Base-by-base conservation (phyloP, 1,284 basidiomycete species). In the Melanopsichium pennsylvanicum region DNA sequence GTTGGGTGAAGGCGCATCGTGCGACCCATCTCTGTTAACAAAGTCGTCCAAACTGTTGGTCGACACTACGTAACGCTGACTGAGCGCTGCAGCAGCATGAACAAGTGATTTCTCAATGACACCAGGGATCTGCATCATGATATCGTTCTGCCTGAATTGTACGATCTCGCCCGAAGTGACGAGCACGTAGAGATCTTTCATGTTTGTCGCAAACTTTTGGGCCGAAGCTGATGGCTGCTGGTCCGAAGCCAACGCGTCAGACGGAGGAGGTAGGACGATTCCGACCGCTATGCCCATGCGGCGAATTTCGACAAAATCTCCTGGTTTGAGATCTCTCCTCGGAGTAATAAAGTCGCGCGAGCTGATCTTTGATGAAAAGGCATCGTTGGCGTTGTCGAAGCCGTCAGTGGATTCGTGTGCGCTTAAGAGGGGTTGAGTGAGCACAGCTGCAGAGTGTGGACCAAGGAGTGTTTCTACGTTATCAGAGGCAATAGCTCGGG, bases 301-400 rank as follows among this genome's bases (percentile, higher is more conserved):
- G 11, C 60, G 39, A 3, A 68, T 33, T 19, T 72, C 71, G 27
- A 66, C 61, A 41, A 74, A 74, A 35, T 71, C 69, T 12, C 69
- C 69, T 3, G 58, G 60, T 15, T 7, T 22, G 12, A 70, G n/a
- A 8, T 61, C 39, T 22, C 40, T 41, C 7, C 59, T 33, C 0
- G 66, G 59, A 8, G 48, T 35, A 27, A 68, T 45, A 25, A 58
- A 62, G 42, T 57, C 50, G 26, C 60, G 39, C 10, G 42, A 22
- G 8, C 37, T 35, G 44, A 57, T 29, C 35, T 33, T 33, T 31
- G 34, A n/a, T n/a, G n/a, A n/a, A n/a, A n/a, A n/a, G n/a, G n/a
- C n/a, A n/a, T n/a, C n/a, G n/a, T n/a, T n/a, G n/a, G n/a, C n/a
- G n/a, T n/a, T n/a, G n/a, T n/a, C n/a, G n/a, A n/a, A n/a, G n/a